Evolutionary conservation across 495 filamentous ascomycete species (phyloP).

Genomic region (Pyrenopolyporus hunteri): DNA sequence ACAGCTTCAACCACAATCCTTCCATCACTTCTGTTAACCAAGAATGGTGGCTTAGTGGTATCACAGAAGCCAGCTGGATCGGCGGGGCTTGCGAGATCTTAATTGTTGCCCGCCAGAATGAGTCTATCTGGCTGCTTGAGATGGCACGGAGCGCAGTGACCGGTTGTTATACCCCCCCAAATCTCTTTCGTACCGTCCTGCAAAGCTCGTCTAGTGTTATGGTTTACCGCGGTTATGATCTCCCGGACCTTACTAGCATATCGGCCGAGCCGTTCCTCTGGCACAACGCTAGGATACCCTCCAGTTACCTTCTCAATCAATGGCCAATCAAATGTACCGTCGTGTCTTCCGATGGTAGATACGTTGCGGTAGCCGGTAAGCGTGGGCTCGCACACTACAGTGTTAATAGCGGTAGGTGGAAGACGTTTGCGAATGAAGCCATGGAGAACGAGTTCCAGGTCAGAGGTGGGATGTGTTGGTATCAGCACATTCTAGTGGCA

Average conservation of each 20-base stretch:
- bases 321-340: constrained; percentile 89
- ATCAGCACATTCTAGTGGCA: constrained; percentile 92
- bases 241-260: constrained; percentile 86
- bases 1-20: constrained; percentile 75
- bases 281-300: constrained; percentile 88
- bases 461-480: constrained; percentile 97
- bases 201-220: constrained; percentile 84
- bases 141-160: constrained; percentile 91
- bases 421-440: constrained; percentile 80
- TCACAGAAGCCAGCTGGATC: constrained; percentile 80
- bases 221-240: constrained; percentile 90
- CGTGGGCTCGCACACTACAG: constrained; percentile 96
- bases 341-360: constrained; percentile 89
- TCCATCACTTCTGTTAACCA: constrained; percentile 65
- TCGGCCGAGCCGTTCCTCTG: constrained; percentile 91
- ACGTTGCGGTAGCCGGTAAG: constrained; percentile 91
- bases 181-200: constrained; percentile 85
- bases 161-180: constrained; percentile 87
- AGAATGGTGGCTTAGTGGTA: constrained; percentile 81
- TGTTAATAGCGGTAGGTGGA: constrained; percentile 93
- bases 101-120: constrained; percentile 68
- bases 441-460: constrained; percentile 91
- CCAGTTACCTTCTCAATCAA: constrained; percentile 82
- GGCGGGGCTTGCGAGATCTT: constrained; percentile 86
- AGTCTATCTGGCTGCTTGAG: constrained; percentile 85